Evolutionary conservation across 2,329 filamentous ascomycete genomes (phyloP), one percentile per base, ranked within the genome.

Genomic region (Canariomyces notabilis): DNA sequence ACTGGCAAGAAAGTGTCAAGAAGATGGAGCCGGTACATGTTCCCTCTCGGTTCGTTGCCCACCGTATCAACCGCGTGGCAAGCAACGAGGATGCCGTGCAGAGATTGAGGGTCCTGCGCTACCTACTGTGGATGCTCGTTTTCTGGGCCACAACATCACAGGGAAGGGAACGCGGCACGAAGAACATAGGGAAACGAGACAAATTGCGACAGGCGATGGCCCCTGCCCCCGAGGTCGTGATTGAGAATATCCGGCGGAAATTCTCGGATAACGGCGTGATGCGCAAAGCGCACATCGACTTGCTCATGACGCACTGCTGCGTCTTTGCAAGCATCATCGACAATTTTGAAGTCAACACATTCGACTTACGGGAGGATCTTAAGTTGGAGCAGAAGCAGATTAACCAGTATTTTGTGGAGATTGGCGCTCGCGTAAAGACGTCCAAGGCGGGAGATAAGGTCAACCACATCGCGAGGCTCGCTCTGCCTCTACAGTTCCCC

Each of bases 401-500:
- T 58, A 76, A 72, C 42, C 76, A 81, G 60, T 90, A 89, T 64
- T 90, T 87, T 64, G 68, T 72, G 38, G 87, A 91, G 64, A 82
- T 93, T 54, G 88, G 88, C 18, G 87, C 83, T 22, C 79, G 74
- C 56, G 73, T 87, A 22, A 79, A 75, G 62, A 68, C 73, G 54
- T 73, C 77, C 48, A 74, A 82, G 54, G 77, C 76, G 23, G 79
- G 79, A 46, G 80, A 81, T 51, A 75, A 67, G 49, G 65, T 65
- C 47, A 58, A 66, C 22, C 68, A 76, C 49, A 69, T 90, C 40
- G 89, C 86, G 11, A 81, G 81, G 56, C 69, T 97, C 58, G 79
- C 76, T 57, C 65, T 96, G 52, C 93, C 93, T 3, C 70, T 96
- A 37, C 76, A 83, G 49, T 96, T 96, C 63, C 93, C 91, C 1